phyloP scores from a whole-genome alignment of 306 rosid genomes.

The Boehmeria nivea region DNA sequence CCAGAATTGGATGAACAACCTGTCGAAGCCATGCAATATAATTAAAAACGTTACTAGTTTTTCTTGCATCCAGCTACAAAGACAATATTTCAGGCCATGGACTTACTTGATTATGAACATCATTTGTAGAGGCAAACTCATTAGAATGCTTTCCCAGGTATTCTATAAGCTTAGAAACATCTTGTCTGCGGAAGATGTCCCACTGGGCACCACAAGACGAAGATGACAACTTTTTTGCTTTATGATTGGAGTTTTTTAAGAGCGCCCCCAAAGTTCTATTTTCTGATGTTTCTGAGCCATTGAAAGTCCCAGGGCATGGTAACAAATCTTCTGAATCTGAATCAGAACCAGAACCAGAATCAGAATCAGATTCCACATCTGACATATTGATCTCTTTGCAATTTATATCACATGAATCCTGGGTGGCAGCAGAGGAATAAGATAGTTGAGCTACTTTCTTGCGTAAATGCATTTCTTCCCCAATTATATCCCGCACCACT shows the following conservation, averaged over 20 bases:
- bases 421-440: conserved; percentile 38
- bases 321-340: conserved; percentile 14
- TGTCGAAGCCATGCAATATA: conserved; percentile 29
- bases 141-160: conserved; percentile 62
- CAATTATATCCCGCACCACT: conserved; percentile 21
- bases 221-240: conserved; percentile 20
- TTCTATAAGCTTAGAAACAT: conserved; percentile 77
- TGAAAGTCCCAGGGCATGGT: conserved; percentile 14
- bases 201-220: conserved; percentile 55
- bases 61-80: conserved; percentile 14
- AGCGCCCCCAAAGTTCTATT: conserved; percentile 22
- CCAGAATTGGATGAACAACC: conserved; percentile 88
- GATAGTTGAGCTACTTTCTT: conserved; percentile 59
- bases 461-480: conserved; percentile 48
- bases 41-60: conserved; percentile 19
- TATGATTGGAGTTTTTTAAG: conserved; percentile 19
- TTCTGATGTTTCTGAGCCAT: conserved; percentile 20
- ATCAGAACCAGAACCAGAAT: conserved; percentile 26
- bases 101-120: conserved; percentile 49
- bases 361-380: conserved; percentile 38
- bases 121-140: conserved; percentile 41
- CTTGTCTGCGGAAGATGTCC: conserved; percentile 94
- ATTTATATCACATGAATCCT: conserved; percentile 24
- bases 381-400: conserved; percentile 29
- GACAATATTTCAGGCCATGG: conserved; percentile 16